Percentiles rank a stretch among this genome's conserved stretches.
Evolutionary conservation across 768 basidiomycete species (phyloP).

Genomic region (Infundibulicybe gibba): DNA sequence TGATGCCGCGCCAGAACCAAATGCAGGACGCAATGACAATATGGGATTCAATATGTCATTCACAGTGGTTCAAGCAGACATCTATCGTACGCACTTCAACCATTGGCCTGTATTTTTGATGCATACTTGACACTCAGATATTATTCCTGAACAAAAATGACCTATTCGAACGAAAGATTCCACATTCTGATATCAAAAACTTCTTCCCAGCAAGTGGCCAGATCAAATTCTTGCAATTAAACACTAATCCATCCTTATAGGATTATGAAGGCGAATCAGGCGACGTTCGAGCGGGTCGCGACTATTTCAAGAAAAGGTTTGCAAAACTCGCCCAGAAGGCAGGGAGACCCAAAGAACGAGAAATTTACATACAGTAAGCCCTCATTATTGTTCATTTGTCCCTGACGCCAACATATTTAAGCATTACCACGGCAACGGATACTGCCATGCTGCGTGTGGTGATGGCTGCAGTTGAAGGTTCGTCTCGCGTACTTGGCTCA

Average conservation of each 20-base stretch:
- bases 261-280: constrained; percentile 81
- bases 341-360: constrained; percentile 79
- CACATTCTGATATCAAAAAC: constrained; percentile 77
- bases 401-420: constrained; percentile 23
- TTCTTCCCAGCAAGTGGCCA: constrained; percentile 72
- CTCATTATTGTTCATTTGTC: constrained; percentile 2
- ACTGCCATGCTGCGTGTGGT: constrained; percentile 85
- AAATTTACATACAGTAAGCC: constrained; percentile 90
- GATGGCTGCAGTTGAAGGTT: constrained; percentile 96
- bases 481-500: constrained; percentile 21
- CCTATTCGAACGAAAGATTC: constrained; percentile 83
- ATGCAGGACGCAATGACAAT: constrained; percentile 99
- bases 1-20: constrained; percentile 66
- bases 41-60: constrained; percentile 97
- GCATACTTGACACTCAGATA: constrained; percentile 49
- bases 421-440: constrained; percentile 89
- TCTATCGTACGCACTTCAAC: constrained; percentile 64
- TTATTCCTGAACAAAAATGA: constrained; percentile 96
- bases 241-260: constrained; percentile 28
- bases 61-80: constrained; percentile 94
- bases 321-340: constrained; percentile 80
- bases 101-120: constrained; percentile 3
- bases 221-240: background rate
- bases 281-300: constrained; percentile 72
- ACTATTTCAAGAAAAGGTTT: constrained; percentile 90